phyloP scores from a whole-genome alignment of 2,329 filamentous ascomycete genomes.

The Diaporthe eres region DNA sequence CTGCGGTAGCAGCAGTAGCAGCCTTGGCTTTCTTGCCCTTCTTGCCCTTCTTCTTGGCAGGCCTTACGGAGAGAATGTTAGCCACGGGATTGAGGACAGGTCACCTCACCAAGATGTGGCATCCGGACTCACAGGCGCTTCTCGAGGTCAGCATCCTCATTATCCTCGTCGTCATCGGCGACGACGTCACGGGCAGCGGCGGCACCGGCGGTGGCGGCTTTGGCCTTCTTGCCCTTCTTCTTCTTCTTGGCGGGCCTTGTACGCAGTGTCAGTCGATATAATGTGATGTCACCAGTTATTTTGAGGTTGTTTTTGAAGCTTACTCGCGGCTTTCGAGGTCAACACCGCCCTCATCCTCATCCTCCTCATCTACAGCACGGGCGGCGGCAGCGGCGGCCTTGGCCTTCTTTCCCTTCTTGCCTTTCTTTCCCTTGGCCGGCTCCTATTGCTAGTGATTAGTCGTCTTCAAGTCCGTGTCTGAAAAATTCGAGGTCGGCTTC shows the following conservation, averaged over 20 bases:
- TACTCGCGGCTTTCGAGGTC: background rate
- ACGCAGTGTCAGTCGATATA: too few species aligned
- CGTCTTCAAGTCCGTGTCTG: background rate
- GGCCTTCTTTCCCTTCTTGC: conserved; percentile 13
- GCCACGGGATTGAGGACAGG: background rate
- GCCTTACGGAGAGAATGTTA: background rate
- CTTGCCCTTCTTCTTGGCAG: conserved; percentile 15
- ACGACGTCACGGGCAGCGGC: background rate
- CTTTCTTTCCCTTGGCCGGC: background rate
- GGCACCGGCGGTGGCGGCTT: background rate
- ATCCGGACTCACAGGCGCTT: conserved; percentile 5
- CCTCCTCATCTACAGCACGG: background rate
- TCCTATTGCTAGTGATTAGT: background rate
- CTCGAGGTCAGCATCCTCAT: background rate
- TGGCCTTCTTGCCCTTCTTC: conserved; percentile 11
- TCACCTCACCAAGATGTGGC: too few species aligned
- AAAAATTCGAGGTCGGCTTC: accelerated
- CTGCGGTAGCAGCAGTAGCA: background rate
- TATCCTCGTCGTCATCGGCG: background rate
- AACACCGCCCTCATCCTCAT: background rate
- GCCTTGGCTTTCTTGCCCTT: conserved; percentile 8
- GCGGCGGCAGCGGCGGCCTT: background rate
- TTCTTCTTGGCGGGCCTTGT: background rate
- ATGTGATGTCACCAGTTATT: too few species aligned
- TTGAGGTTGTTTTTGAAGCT: background rate